These are phyloP conservation scores for Rubroboletus pulcherrimus DNA, from an alignment of 768 basidiomycete species.

Conservation along the genomic window DNA sequence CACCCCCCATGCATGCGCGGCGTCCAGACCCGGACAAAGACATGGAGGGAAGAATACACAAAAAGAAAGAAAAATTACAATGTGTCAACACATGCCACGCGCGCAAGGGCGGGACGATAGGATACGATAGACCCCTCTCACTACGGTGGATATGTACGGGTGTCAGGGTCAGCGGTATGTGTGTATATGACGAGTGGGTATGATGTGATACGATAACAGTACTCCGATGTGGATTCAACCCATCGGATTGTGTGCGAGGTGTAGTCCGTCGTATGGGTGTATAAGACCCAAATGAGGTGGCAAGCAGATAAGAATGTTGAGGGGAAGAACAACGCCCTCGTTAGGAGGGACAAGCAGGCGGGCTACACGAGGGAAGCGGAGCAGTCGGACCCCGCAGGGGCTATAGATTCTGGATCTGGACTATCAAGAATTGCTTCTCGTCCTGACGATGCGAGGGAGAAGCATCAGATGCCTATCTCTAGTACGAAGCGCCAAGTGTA, in stretches of 20 bases:
- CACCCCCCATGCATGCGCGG: background rate
- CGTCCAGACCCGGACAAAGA: background rate
- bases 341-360: background rate
- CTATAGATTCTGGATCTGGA: constrained; percentile 81
- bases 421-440: constrained; percentile 95
- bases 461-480: background rate
- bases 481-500: background rate
- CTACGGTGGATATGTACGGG: constrained; percentile 1
- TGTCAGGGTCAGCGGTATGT: constrained; percentile 5
- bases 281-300: constrained; percentile 1
- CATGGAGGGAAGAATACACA: background rate
- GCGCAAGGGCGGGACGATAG: background rate
- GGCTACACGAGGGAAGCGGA: background rate
- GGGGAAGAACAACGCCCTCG: background rate
- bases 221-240: background rate
- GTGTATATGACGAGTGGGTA: constrained; percentile 7
- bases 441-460: constrained; percentile 41
- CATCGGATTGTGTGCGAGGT: background rate
- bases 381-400: background rate
- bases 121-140: background rate
- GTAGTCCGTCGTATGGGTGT: background rate
- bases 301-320: constrained; percentile 8
- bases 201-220: constrained; percentile 6
- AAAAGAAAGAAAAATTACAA: background rate
- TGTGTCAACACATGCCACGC: background rate